phyloP scores from a whole-genome alignment of 2,329 filamentous ascomycete genomes.

The Coccinonectria pachysandricola region DNA sequence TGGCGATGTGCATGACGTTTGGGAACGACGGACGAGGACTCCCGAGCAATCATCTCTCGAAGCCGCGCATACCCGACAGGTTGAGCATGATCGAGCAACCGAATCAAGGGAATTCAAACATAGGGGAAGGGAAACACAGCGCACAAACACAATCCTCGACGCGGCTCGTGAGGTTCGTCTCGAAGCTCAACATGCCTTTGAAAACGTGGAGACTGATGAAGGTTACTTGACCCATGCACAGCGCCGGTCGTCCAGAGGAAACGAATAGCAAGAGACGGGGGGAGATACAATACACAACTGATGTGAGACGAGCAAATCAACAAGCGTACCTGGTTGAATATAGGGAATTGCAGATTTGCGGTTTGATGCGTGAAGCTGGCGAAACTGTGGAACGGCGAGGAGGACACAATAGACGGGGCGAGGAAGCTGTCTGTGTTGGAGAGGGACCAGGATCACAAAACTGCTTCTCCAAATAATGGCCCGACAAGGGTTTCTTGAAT shows the following conservation, averaged over 20 bases:
- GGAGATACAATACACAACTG: constrained; percentile 8
- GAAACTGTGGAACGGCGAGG: background rate
- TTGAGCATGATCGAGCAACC: too few relatives aligned
- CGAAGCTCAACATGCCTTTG: constrained; percentile 5
- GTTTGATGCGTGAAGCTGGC: background rate
- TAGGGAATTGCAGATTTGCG: constrained; percentile 1
- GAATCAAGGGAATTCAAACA: too few relatives aligned
- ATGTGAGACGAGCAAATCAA: constrained; percentile 16
- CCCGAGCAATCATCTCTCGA: too few relatives aligned
- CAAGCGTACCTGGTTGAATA: constrained; percentile 16
- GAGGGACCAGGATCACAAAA: too few relatives aligned
- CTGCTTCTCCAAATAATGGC: too few relatives aligned
- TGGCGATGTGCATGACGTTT: constrained; percentile 23
- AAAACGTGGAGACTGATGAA: constrained; percentile 12
- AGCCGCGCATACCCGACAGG: too few relatives aligned
- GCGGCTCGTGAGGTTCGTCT: too few relatives aligned
- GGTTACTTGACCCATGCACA: constrained; percentile 23
- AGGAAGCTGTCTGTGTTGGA: too few relatives aligned
- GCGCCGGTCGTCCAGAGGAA: too few relatives aligned
- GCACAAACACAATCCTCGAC: constrained; percentile 3
- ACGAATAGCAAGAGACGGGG: constrained; percentile 13
- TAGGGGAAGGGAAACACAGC: too few relatives aligned
- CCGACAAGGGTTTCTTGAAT: constrained; percentile 12
- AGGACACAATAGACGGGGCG: too few relatives aligned
- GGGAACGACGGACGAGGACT: too few relatives aligned